phyloP scores from a whole-genome alignment of 352 stramenopile genomes.

The Phytophthora citricola region DNA sequence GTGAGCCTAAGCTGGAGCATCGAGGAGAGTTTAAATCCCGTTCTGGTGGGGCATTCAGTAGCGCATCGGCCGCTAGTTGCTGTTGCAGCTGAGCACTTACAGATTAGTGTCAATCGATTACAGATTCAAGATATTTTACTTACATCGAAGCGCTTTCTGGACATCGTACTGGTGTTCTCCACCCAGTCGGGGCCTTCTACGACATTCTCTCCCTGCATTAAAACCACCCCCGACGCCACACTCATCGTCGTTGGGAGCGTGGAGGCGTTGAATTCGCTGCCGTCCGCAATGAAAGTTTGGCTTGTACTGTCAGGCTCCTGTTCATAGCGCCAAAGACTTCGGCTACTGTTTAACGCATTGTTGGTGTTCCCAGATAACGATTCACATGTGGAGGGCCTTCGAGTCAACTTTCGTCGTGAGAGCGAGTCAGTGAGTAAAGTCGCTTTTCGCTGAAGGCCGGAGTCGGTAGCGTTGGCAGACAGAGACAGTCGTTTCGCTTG shows the following conservation, averaged over 20 bases:
- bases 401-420: slow-evolving; percentile 23
- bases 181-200: slow-evolving; percentile 50
- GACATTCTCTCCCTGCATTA: slow-evolving; percentile 50
- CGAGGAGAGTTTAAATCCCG: slow-evolving; percentile 13
- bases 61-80: slow-evolving; percentile 51
- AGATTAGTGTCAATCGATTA: no score
- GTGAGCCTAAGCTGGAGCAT: slow-evolving; percentile 21
- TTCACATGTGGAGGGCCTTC: slow-evolving; percentile 19
- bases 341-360: slow-evolving; percentile 13
- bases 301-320: slow-evolving; percentile 19
- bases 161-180: slow-evolving; percentile 61
- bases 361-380: slow-evolving; percentile 16
- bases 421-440: slow-evolving; percentile 34
- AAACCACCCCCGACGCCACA: slow-evolving; percentile 49
- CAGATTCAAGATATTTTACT: slow-evolving; percentile 5
- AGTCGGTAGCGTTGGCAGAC: slow-evolving; percentile 9
- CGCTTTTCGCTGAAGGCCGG: slow-evolving; percentile 16
- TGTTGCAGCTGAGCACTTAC: slow-evolving; percentile 55
- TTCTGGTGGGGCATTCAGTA: slow-evolving; percentile 44
- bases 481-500: slow-evolving; percentile 27
- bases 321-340: slow-evolving; percentile 40
- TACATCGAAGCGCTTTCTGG: slow-evolving; percentile 74
- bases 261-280: slow-evolving; percentile 31
- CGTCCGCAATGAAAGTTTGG: slow-evolving; percentile 28
- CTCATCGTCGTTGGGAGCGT: slow-evolving; percentile 34